Conservation (phyloP, 1,284 basidiomycete genomes). For the Apiotrichum porosum region DNA sequence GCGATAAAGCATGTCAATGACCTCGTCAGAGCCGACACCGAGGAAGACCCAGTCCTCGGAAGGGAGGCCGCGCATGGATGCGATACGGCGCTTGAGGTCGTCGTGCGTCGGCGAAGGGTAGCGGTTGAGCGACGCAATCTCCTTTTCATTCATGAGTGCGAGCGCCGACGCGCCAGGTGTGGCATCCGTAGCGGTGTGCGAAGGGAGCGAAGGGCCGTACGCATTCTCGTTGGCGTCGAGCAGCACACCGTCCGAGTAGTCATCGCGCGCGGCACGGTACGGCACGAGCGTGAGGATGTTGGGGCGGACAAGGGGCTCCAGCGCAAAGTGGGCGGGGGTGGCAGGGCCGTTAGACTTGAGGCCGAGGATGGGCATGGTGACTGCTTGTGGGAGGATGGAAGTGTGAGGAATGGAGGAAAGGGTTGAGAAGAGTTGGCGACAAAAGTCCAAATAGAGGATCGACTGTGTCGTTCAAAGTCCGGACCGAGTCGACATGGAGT, state of each 20-base stretch:
- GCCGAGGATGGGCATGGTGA: constrained; percentile 49
- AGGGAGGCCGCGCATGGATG: constrained; percentile 63
- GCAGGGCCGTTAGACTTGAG: constrained; percentile 49
- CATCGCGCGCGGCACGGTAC: constrained; percentile 93
- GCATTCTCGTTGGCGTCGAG: constrained; percentile 98
- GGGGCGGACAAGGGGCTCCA: constrained; percentile 77
- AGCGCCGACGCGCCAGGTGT: constrained; percentile 27
- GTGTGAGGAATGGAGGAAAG: background rate
- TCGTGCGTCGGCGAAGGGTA: constrained; percentile 53
- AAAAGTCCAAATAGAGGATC: no score
- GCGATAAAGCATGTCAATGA: constrained; percentile 90
- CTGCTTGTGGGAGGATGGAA: background rate
- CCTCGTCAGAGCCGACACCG: constrained; percentile 95
- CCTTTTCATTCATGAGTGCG: constrained; percentile 33
- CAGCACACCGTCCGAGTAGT: constrained; percentile 89
- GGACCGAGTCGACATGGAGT: no score
- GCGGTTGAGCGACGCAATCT: constrained; percentile 46
- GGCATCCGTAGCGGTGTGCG: constrained; percentile 6
- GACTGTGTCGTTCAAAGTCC: no score
- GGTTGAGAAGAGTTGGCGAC: background rate
- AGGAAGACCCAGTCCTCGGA: constrained; percentile 75
- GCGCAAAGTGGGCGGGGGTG: constrained; percentile 70
- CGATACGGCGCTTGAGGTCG: constrained; percentile 72
- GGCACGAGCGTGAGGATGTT: constrained; percentile 91
- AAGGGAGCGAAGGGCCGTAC: constrained; percentile 75